phyloP scores from a whole-genome alignment of 2,329 filamentous ascomycete species.

The Nothopassalora personata region DNA sequence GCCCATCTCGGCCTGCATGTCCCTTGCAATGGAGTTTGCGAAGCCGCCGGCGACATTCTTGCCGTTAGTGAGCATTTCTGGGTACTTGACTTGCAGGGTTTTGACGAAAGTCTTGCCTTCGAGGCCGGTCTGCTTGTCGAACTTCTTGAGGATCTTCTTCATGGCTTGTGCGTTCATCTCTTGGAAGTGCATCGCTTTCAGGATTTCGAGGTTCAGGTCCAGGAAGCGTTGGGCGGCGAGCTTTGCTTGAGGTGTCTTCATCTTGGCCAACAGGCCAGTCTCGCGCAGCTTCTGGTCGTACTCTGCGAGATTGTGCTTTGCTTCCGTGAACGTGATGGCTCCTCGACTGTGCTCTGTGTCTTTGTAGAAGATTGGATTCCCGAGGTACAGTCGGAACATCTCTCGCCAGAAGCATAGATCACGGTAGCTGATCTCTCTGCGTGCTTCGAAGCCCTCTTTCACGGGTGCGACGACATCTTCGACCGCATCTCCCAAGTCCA shows the following conservation, averaged over 20 bases:
- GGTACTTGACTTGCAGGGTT: slow-evolving; percentile 24
- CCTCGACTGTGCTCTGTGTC: slow-evolving; percentile 67
- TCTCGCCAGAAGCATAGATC: slow-evolving; percentile 73
- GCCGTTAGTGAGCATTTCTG: slow-evolving; percentile 32
- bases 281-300: slow-evolving; percentile 65
- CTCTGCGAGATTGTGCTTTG: slow-evolving; percentile 62
- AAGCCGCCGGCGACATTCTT: slow-evolving; percentile 59
- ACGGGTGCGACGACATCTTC: slow-evolving; percentile 60
- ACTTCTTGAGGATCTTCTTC: slow-evolving; percentile 84
- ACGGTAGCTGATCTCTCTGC: slow-evolving; percentile 29
- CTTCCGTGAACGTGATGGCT: slow-evolving; percentile 58
- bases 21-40: slow-evolving; percentile 64
- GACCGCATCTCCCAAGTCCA: slow-evolving; percentile 59
- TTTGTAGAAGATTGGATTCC: slow-evolving; percentile 77
- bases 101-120: slow-evolving; percentile 41
- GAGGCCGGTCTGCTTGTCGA: slow-evolving; percentile 77
- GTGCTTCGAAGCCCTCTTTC: slow-evolving; percentile 42
- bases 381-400: slow-evolving; percentile 75
- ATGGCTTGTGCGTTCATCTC: slow-evolving; percentile 76
- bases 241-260: slow-evolving; percentile 63
- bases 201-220: slow-evolving; percentile 65
- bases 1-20: slow-evolving; percentile 69
- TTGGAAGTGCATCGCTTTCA: slow-evolving; percentile 77
- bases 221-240: slow-evolving; percentile 64
- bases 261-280: slow-evolving; percentile 53